A percentile compares a stretch with the other conserved stretches of the same genome.
phyloP scores from a whole-genome alignment of 805 yeast species.

The Wickerhamiella hasegawae region DNA sequence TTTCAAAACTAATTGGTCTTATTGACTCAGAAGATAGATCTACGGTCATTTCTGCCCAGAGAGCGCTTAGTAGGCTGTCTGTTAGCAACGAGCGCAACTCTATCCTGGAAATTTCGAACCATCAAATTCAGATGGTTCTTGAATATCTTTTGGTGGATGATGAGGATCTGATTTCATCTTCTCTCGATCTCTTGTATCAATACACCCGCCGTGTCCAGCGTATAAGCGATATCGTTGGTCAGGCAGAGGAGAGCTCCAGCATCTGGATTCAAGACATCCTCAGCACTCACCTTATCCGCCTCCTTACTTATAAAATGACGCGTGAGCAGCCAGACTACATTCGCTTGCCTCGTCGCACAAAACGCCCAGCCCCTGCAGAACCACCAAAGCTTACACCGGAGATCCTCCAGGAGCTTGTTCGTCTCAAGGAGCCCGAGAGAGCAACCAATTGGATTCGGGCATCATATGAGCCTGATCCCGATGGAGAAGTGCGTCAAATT shows the following conservation, averaged over 20 bases:
- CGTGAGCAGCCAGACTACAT: constrained; percentile 23
- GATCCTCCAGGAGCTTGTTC: constrained; percentile 43
- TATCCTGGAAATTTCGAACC: constrained; percentile 31
- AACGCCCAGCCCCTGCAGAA: constrained; percentile 47
- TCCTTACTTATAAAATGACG: constrained; percentile 34
- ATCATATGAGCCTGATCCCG: constrained; percentile 62
- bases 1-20: constrained; percentile 36
- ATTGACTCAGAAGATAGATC: constrained; percentile 49
- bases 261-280: constrained; percentile 24
- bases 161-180: constrained; percentile 52
- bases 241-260: constrained; percentile 22
- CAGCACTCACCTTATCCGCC: constrained; percentile 43
- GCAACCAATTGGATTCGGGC: constrained; percentile 93
- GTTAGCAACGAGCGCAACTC: constrained; percentile 44
- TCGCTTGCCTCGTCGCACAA: constrained; percentile 25
- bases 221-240: constrained; percentile 34
- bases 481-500: constrained; percentile 85
- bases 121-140: constrained; percentile 36
- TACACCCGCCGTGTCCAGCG: constrained; percentile 49
- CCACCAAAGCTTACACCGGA: constrained; percentile 46
- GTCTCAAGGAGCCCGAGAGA: constrained; percentile 68
- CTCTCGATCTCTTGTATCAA: constrained; percentile 71
- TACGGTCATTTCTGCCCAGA: constrained; percentile 48
- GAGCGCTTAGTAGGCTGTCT: constrained; percentile 65
- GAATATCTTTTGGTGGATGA: constrained; percentile 49